A percentile compares a stretch with the other conserved stretches of the same genome.
Evolutionary conservation across 805 yeast species (phyloP).

Genomic region (Kodamaea fukazawae): DNA sequence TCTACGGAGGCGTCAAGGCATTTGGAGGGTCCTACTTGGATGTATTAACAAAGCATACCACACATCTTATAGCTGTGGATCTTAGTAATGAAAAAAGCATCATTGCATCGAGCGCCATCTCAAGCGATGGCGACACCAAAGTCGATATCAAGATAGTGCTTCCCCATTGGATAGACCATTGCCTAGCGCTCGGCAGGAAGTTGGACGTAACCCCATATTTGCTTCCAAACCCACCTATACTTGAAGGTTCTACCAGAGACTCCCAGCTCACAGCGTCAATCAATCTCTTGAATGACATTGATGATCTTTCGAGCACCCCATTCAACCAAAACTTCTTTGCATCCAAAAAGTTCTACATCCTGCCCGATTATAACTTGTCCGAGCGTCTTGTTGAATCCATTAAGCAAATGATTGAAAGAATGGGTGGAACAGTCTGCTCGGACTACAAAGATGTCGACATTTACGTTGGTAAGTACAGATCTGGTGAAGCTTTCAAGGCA

Average conservation of each 20-base stretch:
- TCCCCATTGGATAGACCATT: slow-evolving; percentile 79
- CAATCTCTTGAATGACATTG: slow-evolving; percentile 10
- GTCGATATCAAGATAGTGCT: slow-evolving; percentile 57
- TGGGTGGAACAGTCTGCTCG: slow-evolving; percentile 53
- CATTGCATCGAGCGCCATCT: slow-evolving; percentile 44
- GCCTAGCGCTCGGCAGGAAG: slow-evolving; percentile 50
- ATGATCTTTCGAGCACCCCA: slow-evolving; percentile 10
- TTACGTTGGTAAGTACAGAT: slow-evolving; percentile 62
- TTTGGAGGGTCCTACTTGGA: slow-evolving; percentile 77
- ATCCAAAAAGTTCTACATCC: slow-evolving; percentile 48
- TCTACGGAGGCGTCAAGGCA: slow-evolving; percentile 64
- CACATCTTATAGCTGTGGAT: slow-evolving; percentile 69
- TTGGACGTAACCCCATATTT: slow-evolving; percentile 55
- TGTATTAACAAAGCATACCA: slow-evolving; percentile 63
- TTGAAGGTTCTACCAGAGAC: not conserved
- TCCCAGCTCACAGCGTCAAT: not conserved
- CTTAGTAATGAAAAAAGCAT: slow-evolving; percentile 55
- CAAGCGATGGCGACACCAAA: slow-evolving; percentile 7
- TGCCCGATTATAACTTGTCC: slow-evolving; percentile 56
- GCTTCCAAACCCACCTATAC: slow-evolving; percentile 31
- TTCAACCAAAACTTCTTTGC: slow-evolving; percentile 32
- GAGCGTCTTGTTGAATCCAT: slow-evolving; percentile 40
- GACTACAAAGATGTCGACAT: slow-evolving; percentile 26
- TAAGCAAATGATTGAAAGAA: slow-evolving; percentile 40
- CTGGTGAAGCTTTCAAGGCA: slow-evolving; percentile 51